phyloP scores from a whole-genome alignment of 2,329 filamentous ascomycete genomes.

The Trichoderma semiorbis region DNA sequence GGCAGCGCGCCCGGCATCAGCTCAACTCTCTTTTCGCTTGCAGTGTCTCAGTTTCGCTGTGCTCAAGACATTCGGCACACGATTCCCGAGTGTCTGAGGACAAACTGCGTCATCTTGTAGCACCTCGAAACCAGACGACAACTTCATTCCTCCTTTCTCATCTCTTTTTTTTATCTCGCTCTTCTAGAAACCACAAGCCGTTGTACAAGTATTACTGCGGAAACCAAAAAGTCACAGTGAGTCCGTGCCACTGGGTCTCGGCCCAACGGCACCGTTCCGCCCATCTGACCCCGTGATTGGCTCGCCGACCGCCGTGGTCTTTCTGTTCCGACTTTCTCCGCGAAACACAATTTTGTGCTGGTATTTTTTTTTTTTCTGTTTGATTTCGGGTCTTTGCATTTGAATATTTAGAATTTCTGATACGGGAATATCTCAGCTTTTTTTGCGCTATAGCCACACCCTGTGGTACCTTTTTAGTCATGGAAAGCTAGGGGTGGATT shows the following conservation, averaged over 20 bases:
- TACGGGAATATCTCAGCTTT: not conserved
- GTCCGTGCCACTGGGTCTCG: slow-evolving; percentile 19
- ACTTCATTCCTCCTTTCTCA: not conserved
- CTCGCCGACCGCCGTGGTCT: not conserved
- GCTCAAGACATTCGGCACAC: slow-evolving; percentile 1
- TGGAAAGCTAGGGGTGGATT: not conserved
- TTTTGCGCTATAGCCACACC: not conserved
- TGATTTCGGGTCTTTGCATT: not conserved
- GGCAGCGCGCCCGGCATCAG: not conserved
- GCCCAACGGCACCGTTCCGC: slow-evolving; percentile 21
- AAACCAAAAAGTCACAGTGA: not conserved
- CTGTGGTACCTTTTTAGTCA: not conserved
- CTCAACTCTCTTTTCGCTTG: not conserved
- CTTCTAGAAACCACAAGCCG: not conserved
- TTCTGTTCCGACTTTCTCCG: slow-evolving; percentile 23
- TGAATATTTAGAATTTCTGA: not conserved
- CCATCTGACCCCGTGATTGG: slow-evolving; percentile 18
- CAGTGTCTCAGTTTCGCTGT: not conserved
- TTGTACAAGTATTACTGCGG: not conserved
- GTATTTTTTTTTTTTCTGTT: not conserved
- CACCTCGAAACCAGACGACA: not conserved
- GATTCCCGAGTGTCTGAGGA: slow-evolving; percentile 5
- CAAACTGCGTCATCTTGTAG: not conserved
- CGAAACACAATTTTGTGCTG: not conserved
- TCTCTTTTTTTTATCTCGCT: not conserved